These are phyloP conservation scores for Artemisia annua DNA, from an alignment of 129 eudicot genomes.

Conservation along the genomic window DNA sequence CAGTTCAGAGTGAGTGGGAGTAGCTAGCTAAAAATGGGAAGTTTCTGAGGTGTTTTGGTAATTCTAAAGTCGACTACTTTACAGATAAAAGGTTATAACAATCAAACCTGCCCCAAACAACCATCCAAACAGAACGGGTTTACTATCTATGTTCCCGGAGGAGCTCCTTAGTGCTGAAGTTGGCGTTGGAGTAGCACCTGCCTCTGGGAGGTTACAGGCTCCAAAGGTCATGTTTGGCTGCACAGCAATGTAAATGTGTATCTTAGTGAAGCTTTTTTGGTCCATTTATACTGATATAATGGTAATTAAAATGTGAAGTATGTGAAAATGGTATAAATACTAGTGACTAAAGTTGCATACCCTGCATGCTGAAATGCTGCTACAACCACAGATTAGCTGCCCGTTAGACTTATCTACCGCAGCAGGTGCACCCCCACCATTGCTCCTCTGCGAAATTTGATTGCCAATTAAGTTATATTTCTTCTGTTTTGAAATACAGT, in stretches of 20 bases:
- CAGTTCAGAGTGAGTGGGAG: background rate
- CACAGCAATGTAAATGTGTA: constrained; percentile 18
- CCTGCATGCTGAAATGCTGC: constrained; percentile 60
- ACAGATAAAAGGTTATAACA: constrained; percentile 26
- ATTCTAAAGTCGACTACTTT: constrained; percentile 22
- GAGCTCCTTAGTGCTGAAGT: constrained; percentile 26
- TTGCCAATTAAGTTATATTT: background rate
- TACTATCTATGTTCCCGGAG: constrained; percentile 18
- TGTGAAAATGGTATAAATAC: background rate
- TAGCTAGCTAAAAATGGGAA: constrained; percentile 21
- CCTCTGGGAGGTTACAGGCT: constrained; percentile 48
- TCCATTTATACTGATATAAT: background rate
- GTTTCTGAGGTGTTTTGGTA: background rate
- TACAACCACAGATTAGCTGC: constrained; percentile 75
- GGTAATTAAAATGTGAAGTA: background rate
- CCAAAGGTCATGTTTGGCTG: constrained; percentile 79
- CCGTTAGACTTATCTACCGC: constrained; percentile 93
- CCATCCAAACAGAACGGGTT: constrained; percentile 31
- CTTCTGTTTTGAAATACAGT: background rate
- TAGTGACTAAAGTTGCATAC: constrained; percentile 33
- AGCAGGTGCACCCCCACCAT: constrained; percentile 92
- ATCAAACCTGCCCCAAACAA: constrained; percentile 28
- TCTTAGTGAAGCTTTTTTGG: background rate
- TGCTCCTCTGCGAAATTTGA: constrained; percentile 63
- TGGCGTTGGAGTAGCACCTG: constrained; percentile 38